A percentile compares a stretch with the other conserved stretches of the same genome.
phyloP scores from a whole-genome alignment of 495 filamentous ascomycete species.

The Penicillium parvum region DNA sequence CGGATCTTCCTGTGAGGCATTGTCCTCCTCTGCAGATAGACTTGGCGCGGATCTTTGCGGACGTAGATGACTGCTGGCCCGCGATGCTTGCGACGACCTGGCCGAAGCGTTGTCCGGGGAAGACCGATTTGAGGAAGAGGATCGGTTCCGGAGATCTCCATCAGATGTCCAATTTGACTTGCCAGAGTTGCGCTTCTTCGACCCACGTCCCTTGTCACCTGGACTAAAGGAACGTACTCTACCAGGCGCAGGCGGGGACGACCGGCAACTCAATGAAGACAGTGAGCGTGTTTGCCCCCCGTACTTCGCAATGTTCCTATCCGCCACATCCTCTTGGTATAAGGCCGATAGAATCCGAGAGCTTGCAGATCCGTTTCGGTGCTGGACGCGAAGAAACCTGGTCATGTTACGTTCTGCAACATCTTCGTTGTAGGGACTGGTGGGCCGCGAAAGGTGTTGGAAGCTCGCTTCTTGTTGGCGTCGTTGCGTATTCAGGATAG shows the following conservation, averaged over 20 bases:
- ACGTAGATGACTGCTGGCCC: slow-evolving; percentile 14
- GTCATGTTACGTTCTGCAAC: slow-evolving; percentile 46
- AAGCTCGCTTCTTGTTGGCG: slow-evolving; percentile 17
- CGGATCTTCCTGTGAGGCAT: slow-evolving; percentile 6
- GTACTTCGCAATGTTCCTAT: slow-evolving; percentile 38
- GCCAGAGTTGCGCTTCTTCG: slow-evolving; percentile 5
- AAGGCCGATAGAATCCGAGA: slow-evolving; percentile 30
- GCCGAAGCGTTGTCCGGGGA: slow-evolving; percentile 10
- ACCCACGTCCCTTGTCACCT: slow-evolving; percentile 9
- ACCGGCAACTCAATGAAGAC: slow-evolving; percentile 21
- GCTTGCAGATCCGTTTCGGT: slow-evolving; percentile 22
- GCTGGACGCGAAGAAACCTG: slow-evolving; percentile 29
- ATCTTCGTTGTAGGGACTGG: slow-evolving; percentile 44
- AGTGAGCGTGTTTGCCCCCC: slow-evolving; percentile 16
- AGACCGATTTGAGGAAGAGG: too few species aligned
- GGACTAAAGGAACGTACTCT: slow-evolving; percentile 16
- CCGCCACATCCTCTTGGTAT: slow-evolving; percentile 45
- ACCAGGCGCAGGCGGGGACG: slow-evolving; percentile 22
- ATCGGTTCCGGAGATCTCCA: slow-evolving; percentile 19
- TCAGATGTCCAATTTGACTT: slow-evolving; percentile 15
- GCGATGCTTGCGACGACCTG: slow-evolving; percentile 1
- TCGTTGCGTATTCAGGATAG: slow-evolving; percentile 30
- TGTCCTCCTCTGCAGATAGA: slow-evolving; percentile 20
- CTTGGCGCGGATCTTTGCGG: slow-evolving; percentile 33
- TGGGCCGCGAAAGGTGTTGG: slow-evolving; percentile 25